phyloP scores from a whole-genome alignment of 306 rosid genomes.

The Vigna nakashimae region DNA sequence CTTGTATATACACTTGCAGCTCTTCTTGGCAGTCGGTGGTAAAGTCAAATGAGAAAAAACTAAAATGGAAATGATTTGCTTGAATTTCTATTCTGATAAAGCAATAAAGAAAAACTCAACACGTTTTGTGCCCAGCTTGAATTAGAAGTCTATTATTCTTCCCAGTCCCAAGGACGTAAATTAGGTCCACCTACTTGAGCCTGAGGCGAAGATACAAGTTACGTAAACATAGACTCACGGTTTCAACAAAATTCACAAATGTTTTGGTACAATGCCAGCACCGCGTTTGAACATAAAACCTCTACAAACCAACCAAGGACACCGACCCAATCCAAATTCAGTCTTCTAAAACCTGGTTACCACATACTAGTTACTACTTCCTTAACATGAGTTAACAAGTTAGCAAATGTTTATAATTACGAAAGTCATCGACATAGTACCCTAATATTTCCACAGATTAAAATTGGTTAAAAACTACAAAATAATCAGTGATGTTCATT shows the following conservation, averaged over 20 bases:
- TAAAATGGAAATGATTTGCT: conserved; percentile 13
- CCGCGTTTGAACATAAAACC: conserved; percentile 8
- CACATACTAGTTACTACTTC: not conserved
- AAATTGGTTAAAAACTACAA: not conserved
- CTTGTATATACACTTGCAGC: conserved; percentile 4
- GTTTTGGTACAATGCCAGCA: conserved; percentile 21
- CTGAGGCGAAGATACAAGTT: not conserved
- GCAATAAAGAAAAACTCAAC: conserved; percentile 9
- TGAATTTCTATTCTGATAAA: conserved; percentile 15
- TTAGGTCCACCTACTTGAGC: conserved; percentile 6
- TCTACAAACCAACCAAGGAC: conserved; percentile 33
- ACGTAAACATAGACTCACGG: conserved; percentile 11
- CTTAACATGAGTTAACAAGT: not conserved
- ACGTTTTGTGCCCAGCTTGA: conserved; percentile 28
- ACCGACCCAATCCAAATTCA: too few species aligned
- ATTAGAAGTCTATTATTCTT: not conserved
- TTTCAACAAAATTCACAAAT: conserved; percentile 20
- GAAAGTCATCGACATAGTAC: not conserved
- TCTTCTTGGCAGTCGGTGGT: not conserved
- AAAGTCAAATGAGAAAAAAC: conserved; percentile 17
- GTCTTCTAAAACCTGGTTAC: too few species aligned
- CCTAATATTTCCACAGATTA: not conserved
- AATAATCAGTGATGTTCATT: not conserved
- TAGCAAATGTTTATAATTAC: conserved; percentile 10
- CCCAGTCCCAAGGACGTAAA: conserved; percentile 27